Evolutionary conservation across 2,329 filamentous ascomycete species (phyloP), one percentile per base, ranked within the genome.

Genomic region (Cladophialophora chaetospira): DNA sequence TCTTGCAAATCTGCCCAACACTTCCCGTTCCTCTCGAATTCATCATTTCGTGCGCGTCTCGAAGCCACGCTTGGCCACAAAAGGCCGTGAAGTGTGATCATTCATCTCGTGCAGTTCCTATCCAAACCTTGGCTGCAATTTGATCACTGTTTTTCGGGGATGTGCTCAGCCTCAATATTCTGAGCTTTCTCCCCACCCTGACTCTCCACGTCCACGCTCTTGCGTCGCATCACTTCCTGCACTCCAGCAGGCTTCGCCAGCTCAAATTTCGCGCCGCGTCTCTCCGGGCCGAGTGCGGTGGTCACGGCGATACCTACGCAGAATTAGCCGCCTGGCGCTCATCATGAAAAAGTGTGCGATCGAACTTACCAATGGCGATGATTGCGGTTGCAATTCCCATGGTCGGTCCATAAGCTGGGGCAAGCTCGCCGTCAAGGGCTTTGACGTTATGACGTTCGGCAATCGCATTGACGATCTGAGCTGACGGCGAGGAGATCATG

Each of bases 351-450:
- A n/a, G n/a, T n/a, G n/a, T n/a, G n/a, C n/a, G n/a, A n/a, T n/a
- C n/a, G n/a, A n/a, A n/a, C 42, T 44, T 28, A 44, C 42, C 42
- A 0, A 83, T 43, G 0, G 85, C 86, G 62, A 91, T 90, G 64
- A 92, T 91, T 1, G 85, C 88, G 2, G 88, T 91, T 3, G 86
- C 88, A 53, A 91, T 76, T 10, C 82, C 88, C 88, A 91, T 92
- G 13, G 82, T 82, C 0, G 86, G 88, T 0, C 88, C 88, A 64
- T 91, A 91, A 0, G 86, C 87, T 48, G 88, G 82, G 1, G 84
- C 87, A 3, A 68, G 70, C 54, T 83, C 70, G 2, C 88, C 87
- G 8, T 76, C 74, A 4, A 69, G 68, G 36, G 79, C 76, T 0
- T 71, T 82, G 43, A 91, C 76, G 35, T 79, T 79, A 29, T 78